phyloP scores from a whole-genome alignment of 441 rosid genomes.

The Gossypium gossypioides region DNA sequence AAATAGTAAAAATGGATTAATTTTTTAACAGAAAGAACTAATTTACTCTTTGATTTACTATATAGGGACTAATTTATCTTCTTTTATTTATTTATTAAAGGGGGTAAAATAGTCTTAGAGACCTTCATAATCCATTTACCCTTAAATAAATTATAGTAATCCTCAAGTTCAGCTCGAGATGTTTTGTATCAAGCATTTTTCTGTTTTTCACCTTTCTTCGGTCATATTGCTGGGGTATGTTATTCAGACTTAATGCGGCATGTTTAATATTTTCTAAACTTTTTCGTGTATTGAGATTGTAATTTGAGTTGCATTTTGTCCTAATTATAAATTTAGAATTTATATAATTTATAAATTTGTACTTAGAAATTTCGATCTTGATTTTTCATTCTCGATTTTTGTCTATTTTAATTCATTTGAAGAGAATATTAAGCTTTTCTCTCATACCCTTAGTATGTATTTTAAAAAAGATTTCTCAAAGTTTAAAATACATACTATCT shows the following conservation, averaged over 20 bases:
- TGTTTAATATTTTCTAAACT: background rate
- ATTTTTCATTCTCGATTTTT: background rate
- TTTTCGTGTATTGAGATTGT: background rate
- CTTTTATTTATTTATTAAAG: background rate
- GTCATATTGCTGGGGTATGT: background rate
- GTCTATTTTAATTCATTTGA: background rate
- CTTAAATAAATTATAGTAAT: background rate
- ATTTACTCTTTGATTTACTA: background rate
- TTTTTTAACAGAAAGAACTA: no score
- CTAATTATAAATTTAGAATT: background rate
- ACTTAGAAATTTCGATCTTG: background rate
- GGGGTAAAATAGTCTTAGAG: background rate
- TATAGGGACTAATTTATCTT: no score
- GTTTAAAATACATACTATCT: no score
- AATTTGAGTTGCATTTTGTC: background rate
- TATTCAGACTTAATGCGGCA: background rate
- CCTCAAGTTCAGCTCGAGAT: background rate
- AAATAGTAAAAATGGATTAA: no score
- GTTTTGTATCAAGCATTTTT: background rate
- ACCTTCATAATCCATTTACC: background rate
- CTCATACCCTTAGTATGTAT: background rate
- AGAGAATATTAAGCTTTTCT: background rate
- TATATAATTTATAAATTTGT: background rate
- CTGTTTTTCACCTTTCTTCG: background rate
- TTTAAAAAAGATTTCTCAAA: no score